These are phyloP conservation scores for Exsudoporus floridanus DNA, from an alignment of 1,284 basidiomycete species.

Conservation along the genomic window DNA sequence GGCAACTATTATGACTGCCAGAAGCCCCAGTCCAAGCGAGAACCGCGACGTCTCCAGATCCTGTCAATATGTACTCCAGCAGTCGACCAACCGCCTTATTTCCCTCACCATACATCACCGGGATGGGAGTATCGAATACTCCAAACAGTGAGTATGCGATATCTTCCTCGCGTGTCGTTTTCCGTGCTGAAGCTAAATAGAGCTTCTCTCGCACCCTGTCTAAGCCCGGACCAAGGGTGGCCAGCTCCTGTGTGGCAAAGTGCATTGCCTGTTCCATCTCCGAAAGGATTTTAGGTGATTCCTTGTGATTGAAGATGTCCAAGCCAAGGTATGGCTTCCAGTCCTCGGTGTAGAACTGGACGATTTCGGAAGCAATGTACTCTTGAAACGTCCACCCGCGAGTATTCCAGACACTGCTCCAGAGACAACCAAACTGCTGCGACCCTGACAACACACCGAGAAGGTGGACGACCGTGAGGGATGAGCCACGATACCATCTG, in stretches of 20 bases:
- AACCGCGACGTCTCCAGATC: constrained; percentile 7
- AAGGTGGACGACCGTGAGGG: neutral
- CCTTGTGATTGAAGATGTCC: too few species aligned
- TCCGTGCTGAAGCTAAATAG: constrained; percentile 12
- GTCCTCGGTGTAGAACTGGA: too few species aligned
- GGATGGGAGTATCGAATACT: constrained; percentile 11
- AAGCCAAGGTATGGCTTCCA: too few species aligned
- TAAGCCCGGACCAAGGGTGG: too few species aligned
- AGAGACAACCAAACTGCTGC: neutral
- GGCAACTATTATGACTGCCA: too few species aligned
- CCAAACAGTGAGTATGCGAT: constrained; percentile 17
- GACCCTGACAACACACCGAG: neutral
- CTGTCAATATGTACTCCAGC: constrained; percentile 11
- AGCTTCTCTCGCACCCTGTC: too few species aligned
- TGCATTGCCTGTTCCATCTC: too few species aligned
- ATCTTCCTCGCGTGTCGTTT: constrained; percentile 13
- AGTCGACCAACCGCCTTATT: constrained; percentile 7
- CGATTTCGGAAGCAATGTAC: too few species aligned
- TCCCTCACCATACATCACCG: constrained; percentile 7
- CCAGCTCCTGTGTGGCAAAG: too few species aligned
- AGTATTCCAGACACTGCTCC: neutral
- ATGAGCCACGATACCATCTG: neutral
- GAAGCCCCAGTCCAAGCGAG: too few species aligned
- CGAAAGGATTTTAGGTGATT: too few species aligned
- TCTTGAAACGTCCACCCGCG: neutral